phyloP scores from a whole-genome alignment of 495 filamentous ascomycete species.

The Penicillium canescens region DNA sequence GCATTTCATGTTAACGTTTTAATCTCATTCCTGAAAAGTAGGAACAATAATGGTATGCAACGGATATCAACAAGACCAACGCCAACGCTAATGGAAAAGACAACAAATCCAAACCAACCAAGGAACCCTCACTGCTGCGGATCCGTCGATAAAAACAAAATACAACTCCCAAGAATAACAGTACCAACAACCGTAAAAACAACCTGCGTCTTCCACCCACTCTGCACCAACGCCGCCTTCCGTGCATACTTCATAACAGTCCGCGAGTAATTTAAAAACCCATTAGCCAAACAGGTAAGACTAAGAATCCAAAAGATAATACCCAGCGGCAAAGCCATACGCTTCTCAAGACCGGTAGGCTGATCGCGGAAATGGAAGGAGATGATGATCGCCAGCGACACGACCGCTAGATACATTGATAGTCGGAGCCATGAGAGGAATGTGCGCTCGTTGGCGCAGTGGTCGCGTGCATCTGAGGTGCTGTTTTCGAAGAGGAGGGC shows the following conservation, averaged over 20 bases:
- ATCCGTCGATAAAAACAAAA: slow-evolving; percentile 63
- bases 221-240: slow-evolving; percentile 82
- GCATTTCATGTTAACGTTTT: too few species aligned
- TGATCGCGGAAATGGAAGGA: slow-evolving; percentile 85
- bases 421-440: slow-evolving; percentile 96
- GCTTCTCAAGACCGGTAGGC: slow-evolving; percentile 68
- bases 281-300: slow-evolving; percentile 70
- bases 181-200: slow-evolving; percentile 75
- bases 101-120: background rate
- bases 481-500: slow-evolving; percentile 88
- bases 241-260: slow-evolving; percentile 83
- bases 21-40: too few species aligned
- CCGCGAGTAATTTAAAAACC: slow-evolving; percentile 82
- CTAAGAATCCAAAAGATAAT: slow-evolving; percentile 85
- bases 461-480: slow-evolving; percentile 78
- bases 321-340: slow-evolving; percentile 80
- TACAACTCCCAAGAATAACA: slow-evolving; percentile 78
- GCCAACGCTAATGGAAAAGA: slow-evolving; percentile 5
- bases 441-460: slow-evolving; percentile 59
- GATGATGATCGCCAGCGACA: slow-evolving; percentile 83
- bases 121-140: slow-evolving; percentile 11
- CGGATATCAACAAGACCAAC: slow-evolving; percentile 2
- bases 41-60: background rate
- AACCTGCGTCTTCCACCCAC: slow-evolving; percentile 87
- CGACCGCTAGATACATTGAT: slow-evolving; percentile 86